A percentile compares a stretch with the other conserved stretches of the same genome.
Conservation (phyloP, 345 rosid genomes). For the Cardamine occulta region DNA sequence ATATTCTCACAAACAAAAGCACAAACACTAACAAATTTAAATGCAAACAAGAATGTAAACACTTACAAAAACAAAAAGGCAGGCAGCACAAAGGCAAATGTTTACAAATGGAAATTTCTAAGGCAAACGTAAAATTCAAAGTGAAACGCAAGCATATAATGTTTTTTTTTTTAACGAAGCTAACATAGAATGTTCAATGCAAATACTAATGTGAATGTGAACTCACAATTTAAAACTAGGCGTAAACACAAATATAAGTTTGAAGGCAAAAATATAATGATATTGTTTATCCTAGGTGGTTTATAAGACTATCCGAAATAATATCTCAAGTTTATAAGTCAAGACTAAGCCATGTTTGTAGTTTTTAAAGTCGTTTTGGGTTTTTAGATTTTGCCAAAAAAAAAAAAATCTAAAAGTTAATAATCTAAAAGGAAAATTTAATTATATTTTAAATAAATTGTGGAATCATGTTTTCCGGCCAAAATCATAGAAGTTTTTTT, state of each 20-base stretch:
- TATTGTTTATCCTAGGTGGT: no score
- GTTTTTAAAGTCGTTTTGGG: no score
- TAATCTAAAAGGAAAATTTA: no score
- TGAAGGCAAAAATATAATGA: not conserved
- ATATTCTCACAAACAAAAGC: not conserved
- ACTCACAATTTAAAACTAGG: not conserved
- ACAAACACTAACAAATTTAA: not conserved
- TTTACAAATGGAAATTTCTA: not conserved
- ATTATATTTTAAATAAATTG: no score
- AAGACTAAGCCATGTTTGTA: no score
- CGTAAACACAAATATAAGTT: not conserved
- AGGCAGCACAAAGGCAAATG: not conserved
- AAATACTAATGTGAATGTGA: not conserved
- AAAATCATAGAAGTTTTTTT: no score
- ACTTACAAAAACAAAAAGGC: not conserved
- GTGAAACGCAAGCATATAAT: not conserved
- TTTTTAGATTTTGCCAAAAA: no score
- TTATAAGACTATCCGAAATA: no score
- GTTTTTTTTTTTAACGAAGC: not conserved
- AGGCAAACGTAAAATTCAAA: no score
- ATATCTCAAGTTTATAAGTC: not conserved
- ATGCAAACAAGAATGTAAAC: no score
- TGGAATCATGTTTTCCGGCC: no score
- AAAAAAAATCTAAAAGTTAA: no score
- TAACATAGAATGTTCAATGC: not conserved